Percentiles rank a stretch among this genome's conserved stretches.
Evolutionary conservation across 2,329 filamentous ascomycete genomes (phyloP).

Genomic region (Epichloe uncinata): DNA sequence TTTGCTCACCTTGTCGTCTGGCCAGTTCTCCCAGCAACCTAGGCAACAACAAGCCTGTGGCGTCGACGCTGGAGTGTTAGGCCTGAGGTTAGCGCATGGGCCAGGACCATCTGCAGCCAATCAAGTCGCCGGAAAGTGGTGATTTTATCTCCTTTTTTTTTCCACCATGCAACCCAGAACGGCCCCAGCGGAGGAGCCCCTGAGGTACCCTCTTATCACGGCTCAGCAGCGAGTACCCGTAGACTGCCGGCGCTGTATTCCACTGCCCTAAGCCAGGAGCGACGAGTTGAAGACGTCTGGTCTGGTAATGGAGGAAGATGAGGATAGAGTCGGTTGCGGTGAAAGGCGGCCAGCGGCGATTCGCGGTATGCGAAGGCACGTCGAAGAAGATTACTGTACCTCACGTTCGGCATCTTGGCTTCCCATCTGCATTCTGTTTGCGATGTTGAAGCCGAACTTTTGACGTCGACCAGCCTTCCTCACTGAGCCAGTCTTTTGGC

Average conservation of each 20-base stretch:
- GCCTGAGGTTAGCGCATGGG: slow-evolving; percentile 22
- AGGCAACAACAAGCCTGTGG: slow-evolving; percentile 33
- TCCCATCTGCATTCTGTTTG: too few relatives aligned
- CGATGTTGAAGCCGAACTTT: too few relatives aligned
- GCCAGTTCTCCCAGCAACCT: slow-evolving; percentile 30
- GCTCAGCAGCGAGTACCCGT: slow-evolving; percentile 11
- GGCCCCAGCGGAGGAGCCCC: slow-evolving; percentile 19
- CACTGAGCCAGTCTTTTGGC: too few relatives aligned
- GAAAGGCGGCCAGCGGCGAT: neutral
- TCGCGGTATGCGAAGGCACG: neutral
- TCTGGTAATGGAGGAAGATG: too few relatives aligned
- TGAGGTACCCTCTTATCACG: slow-evolving; percentile 26
- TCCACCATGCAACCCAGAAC: slow-evolving; percentile 19
- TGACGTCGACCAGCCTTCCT: too few relatives aligned
- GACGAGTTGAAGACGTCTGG: too few relatives aligned
- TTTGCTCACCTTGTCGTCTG: slow-evolving; percentile 27
- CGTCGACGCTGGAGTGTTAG: slow-evolving; percentile 27
- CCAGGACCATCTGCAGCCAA: slow-evolving; percentile 24
- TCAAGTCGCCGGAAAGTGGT: slow-evolving; percentile 17
- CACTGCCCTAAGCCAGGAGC: too few relatives aligned
- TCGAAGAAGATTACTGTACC: neutral
- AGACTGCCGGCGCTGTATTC: too few relatives aligned
- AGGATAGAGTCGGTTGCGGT: too few relatives aligned
- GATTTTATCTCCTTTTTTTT: slow-evolving; percentile 27
- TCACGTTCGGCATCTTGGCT: neutral